Evolutionary conservation across 768 basidiomycete genomes (phyloP).

Genomic region (Serpula lacrymans): DNA sequence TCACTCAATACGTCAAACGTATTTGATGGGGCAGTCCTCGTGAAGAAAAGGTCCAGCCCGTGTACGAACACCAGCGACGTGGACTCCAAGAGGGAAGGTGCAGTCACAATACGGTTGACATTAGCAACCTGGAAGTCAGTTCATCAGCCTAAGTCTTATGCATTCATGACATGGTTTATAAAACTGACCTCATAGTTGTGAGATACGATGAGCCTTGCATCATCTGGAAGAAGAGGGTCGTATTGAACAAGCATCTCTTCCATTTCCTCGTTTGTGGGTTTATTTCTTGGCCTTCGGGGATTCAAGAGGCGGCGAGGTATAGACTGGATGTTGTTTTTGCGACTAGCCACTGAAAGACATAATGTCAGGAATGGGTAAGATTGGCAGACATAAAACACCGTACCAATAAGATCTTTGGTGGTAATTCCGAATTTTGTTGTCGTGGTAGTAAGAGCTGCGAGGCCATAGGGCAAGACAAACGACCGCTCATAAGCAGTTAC

Average conservation of each 20-base stretch:
- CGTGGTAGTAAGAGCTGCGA: slow-evolving; percentile 72
- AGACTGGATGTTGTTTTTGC: slow-evolving; percentile 67
- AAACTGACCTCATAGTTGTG: slow-evolving; percentile 50
- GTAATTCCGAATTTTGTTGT: slow-evolving; percentile 87
- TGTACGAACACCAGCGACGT: slow-evolving; percentile 85
- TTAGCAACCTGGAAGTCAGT: slow-evolving; percentile 57
- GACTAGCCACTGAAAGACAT: slow-evolving; percentile 64
- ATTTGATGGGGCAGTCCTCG: slow-evolving; percentile 78
- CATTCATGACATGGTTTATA: slow-evolving; percentile 14
- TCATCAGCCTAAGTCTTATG: not conserved
- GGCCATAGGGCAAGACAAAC: slow-evolving; percentile 64
- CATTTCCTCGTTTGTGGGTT: slow-evolving; percentile 70
- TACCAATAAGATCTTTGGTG: slow-evolving; percentile 82
- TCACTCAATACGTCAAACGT: slow-evolving; percentile 93
- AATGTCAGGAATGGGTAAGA: not conserved
- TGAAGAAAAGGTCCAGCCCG: slow-evolving; percentile 88
- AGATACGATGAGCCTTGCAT: slow-evolving; percentile 55
- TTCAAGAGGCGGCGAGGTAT: slow-evolving; percentile 74
- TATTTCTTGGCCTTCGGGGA: slow-evolving; percentile 77
- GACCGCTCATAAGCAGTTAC: slow-evolving; percentile 64
- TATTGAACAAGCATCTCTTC: slow-evolving; percentile 88
- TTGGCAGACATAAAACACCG: slow-evolving; percentile 19
- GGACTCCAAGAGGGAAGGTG: slow-evolving; percentile 86
- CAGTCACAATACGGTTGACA: slow-evolving; percentile 65
- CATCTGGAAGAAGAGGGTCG: slow-evolving; percentile 73